Evolutionary conservation across 768 basidiomycete genomes (phyloP).

Genomic region (Lanmaoa rubissima): DNA sequence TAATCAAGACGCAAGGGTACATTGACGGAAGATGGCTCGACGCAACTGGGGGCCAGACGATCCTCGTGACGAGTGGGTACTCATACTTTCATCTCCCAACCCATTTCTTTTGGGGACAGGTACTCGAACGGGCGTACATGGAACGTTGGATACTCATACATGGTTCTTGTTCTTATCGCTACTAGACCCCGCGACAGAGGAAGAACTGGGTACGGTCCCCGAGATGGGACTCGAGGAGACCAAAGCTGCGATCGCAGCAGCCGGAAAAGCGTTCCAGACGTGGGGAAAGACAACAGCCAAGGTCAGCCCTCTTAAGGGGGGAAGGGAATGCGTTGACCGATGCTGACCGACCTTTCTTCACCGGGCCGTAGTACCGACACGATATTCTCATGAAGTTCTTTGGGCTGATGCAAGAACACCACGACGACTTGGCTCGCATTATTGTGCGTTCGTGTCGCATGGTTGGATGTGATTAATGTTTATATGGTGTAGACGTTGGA

Average conservation of each 20-base stretch:
- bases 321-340: not conserved
- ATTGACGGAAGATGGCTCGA: conserved; percentile 88
- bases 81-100: not conserved
- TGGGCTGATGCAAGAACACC: conserved; percentile 74
- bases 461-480: conserved; percentile 2
- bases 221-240: conserved; percentile 89
- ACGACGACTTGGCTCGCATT: conserved; percentile 83
- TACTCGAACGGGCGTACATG: not conserved
- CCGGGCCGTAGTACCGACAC: conserved; percentile 59
- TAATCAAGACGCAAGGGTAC: conserved; percentile 73
- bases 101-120: not conserved
- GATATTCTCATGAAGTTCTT: conserved; percentile 81
- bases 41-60: conserved; percentile 67
- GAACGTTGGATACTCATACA: not conserved
- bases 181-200: conserved; percentile 83
- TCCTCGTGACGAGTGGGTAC: conserved; percentile 71
- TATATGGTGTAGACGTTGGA: conserved; percentile 68
- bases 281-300: conserved; percentile 91
- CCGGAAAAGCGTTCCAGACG: conserved; percentile 71
- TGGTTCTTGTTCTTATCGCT: not conserved
- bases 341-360: not conserved
- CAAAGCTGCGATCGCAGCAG: conserved; percentile 80
- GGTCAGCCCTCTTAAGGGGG: conserved; percentile 39
- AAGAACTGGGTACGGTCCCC: conserved; percentile 80
- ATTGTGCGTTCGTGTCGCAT: conserved; percentile 53